Conservation (phyloP, 1,139 yeast genomes). For the Blastobotrys proliferans region DNA sequence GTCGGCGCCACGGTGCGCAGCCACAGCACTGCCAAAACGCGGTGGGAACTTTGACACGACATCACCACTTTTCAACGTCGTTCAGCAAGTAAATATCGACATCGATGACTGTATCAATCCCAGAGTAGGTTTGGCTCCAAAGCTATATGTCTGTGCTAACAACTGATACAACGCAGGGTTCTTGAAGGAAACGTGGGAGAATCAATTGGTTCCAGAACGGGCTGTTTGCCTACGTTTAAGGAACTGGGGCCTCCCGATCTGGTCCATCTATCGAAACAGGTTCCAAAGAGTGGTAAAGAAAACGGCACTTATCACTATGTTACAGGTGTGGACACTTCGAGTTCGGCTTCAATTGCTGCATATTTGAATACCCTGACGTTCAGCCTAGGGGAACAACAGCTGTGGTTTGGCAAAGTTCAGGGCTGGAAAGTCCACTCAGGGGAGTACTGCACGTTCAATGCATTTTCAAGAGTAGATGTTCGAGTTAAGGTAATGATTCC, state of each 20-base stretch:
- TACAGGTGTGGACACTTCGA: conserved; percentile 60
- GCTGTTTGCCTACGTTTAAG: conserved; percentile 43
- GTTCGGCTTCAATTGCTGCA: conserved; percentile 59
- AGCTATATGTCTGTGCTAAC: too few species aligned
- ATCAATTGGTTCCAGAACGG: conserved; percentile 48
- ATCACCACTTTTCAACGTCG: background rate
- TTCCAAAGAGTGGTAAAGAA: conserved; percentile 45
- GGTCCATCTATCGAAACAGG: conserved; percentile 55
- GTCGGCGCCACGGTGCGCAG: too few species aligned
- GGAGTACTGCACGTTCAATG: conserved; percentile 62
- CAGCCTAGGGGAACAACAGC: conserved; percentile 55
- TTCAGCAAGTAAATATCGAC: background rate
- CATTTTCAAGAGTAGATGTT: conserved; percentile 64
- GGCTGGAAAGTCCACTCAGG: conserved; percentile 76
- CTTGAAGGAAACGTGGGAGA: conserved; percentile 49
- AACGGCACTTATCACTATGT: conserved; percentile 64
- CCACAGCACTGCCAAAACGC: background rate
- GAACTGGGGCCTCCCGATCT: conserved; percentile 88
- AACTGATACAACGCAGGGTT: too few species aligned
- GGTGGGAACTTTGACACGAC: conserved; percentile 9
- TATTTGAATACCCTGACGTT: conserved; percentile 71
- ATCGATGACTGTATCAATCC: conserved; percentile 22
- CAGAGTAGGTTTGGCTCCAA: conserved; percentile 38
- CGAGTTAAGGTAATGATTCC: conserved; percentile 67
- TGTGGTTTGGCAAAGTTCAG: conserved; percentile 70